Evolutionary conservation across 805 yeast species (phyloP).

Genomic region (Kodamaea kaohsiungensis): DNA sequence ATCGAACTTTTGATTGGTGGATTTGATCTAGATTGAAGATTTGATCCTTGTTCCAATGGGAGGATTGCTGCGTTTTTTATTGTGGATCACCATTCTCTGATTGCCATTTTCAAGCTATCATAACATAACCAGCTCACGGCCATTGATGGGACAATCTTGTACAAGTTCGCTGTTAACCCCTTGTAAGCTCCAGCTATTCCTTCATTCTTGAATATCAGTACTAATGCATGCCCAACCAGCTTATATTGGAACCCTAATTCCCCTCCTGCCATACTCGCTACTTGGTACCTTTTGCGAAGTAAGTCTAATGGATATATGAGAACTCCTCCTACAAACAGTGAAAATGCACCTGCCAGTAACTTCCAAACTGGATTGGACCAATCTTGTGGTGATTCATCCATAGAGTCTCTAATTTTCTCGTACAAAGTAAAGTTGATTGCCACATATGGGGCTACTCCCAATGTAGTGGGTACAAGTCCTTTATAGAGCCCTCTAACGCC

Average conservation of each 20-base stretch:
- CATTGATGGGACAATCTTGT: constrained; percentile 93
- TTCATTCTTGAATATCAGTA: constrained; percentile 67
- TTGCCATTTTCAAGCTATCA: constrained; percentile 61
- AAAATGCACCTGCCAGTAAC: constrained; percentile 75
- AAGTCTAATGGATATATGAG: constrained; percentile 90
- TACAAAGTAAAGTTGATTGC: constrained; percentile 90
- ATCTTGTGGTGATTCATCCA: constrained; percentile 36
- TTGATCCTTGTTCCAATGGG: background rate
- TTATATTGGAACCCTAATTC: constrained; percentile 81
- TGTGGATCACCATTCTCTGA: constrained; percentile 27
- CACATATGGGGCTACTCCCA: constrained; percentile 96
- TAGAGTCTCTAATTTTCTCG: constrained; percentile 70
- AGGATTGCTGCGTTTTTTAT: constrained; percentile 9
- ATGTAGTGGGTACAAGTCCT: constrained; percentile 86
- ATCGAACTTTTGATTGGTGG: background rate
- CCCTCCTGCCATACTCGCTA: constrained; percentile 74
- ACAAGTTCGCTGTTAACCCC: constrained; percentile 76
- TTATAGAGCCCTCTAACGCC: constrained; percentile 76
- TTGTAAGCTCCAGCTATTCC: constrained; percentile 73
- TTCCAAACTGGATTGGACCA: constrained; percentile 54
- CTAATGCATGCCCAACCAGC: constrained; percentile 74
- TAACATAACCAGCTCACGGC: constrained; percentile 92
- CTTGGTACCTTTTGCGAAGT: constrained; percentile 87
- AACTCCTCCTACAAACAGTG: constrained; percentile 90
- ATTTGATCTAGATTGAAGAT: no score